Base-by-base conservation (phyloP, 257 asterid genomes). In the Solanum tacnaense region DNA sequence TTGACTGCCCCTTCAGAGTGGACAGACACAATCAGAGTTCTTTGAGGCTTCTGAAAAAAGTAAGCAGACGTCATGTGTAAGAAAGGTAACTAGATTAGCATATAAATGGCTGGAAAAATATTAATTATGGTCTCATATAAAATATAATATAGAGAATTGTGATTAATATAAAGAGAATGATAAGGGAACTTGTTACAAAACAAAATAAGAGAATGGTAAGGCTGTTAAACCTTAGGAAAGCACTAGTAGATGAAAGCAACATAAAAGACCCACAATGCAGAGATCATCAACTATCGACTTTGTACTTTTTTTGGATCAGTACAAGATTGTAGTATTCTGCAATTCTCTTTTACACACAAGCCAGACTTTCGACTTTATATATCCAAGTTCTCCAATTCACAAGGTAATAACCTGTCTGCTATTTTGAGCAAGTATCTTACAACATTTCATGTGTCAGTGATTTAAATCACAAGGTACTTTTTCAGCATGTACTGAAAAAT, bases 1-100 rank as follows among this genome's bases (percentile, higher is more conserved):
- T 97, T 97, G 75, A 92, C 94, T 88, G 97, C 98, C 89, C 99
- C 98, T 93, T 97, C 99, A 85, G 99, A 96, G 90, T 95, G 98
- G 86, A 97, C 95, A 84, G 98, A 94, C 85, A 97, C 90, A 60
- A 91, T 90, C 90, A 95, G 92, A 88, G 95, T 96, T 87, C 99
- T 93, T 92, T 94, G 96, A 76, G 94, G 96, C 90, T 97, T 97
- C 99, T 97, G 99, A 15, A 90, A 92, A 91, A 85, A 88, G 87
- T 84, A 84, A 72, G 75, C 23, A 29, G 35, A 67, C 27, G 86
- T 85, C 49, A 84, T 74, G 31, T 49, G 52, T 32, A 87, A 34
- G 67, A 21, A n/a, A 39, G 65, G 70, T 79, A 79, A 44, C 36
- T 25, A 79, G 84, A 44, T 41, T 79, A 44, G 31, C 84, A 79